phyloP scores from a whole-genome alignment of 129 eudicot species.

The Escallonia herrerae region DNA sequence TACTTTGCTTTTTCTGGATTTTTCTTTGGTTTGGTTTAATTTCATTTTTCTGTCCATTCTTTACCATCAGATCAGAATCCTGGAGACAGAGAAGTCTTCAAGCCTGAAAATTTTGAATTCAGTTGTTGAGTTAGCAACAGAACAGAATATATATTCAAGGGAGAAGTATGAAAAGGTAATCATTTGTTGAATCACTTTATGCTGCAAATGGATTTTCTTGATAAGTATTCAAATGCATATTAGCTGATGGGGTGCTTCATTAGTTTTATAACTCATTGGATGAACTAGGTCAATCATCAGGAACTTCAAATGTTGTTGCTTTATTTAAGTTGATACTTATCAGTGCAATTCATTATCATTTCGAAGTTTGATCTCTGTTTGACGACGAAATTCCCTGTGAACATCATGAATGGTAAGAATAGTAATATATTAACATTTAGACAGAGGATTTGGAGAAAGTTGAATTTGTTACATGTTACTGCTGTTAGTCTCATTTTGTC shows the following conservation, averaged over 20 bases:
- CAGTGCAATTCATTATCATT: no score
- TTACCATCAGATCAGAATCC: conserved; percentile 43
- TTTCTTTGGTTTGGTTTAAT: not conserved
- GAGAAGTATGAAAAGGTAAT: conserved; percentile 71
- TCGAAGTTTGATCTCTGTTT: no score
- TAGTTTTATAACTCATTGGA: not conserved
- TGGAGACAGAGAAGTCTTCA: conserved; percentile 72
- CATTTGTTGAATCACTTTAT: not conserved
- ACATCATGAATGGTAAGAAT: no score
- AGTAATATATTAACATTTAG: no score
- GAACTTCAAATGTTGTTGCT: not conserved
- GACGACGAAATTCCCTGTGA: no score
- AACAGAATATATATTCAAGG: conserved; percentile 36
- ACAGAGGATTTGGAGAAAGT: no score
- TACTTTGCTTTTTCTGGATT: no score
- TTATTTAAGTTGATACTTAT: not conserved
- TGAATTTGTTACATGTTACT: no score
- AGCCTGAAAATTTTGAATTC: conserved; percentile 51
- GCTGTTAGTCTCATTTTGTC: no score
- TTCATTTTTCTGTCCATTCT: not conserved
- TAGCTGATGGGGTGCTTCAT: not conserved
- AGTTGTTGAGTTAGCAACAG: conserved; percentile 49
- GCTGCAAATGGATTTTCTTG: not conserved
- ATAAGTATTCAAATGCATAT: conserved; percentile 4
- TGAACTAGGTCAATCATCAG: not conserved